Percentiles rank a stretch among this genome's conserved stretches.
Evolutionary conservation across 1,139 yeast species (phyloP).

Genomic region (Yamadazyma triangularis): DNA sequence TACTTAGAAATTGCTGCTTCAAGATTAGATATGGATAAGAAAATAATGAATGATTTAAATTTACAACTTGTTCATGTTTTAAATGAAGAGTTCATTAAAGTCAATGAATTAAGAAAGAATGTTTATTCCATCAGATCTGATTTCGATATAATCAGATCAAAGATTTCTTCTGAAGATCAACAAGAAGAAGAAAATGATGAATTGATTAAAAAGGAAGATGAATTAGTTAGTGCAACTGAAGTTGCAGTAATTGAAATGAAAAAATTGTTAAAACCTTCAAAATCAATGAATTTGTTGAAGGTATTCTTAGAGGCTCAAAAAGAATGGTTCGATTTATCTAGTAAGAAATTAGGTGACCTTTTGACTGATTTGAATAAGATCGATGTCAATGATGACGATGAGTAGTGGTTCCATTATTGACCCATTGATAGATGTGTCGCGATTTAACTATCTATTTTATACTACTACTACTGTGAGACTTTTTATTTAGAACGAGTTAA

Average conservation of each 20-base stretch:
- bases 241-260: conserved; percentile 76
- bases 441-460: not conserved
- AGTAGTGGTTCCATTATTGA: conserved; percentile 11
- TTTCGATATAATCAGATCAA: conserved; percentile 61
- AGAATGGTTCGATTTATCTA: conserved; percentile 53
- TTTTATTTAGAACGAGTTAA: too few species aligned
- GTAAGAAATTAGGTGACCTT: conserved; percentile 32
- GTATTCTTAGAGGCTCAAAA: conserved; percentile 63
- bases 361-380: conserved; percentile 20
- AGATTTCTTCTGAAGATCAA: conserved; percentile 18
- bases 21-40: conserved; percentile 62
- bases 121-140: conserved; percentile 67
- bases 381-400: conserved; percentile 35
- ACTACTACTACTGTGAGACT: too few species aligned
- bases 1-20: conserved; percentile 59
- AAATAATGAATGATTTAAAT: conserved; percentile 55
- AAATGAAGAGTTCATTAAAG: conserved; percentile 56
- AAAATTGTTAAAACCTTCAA: conserved; percentile 62
- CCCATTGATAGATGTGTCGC: too few species aligned
- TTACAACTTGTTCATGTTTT: conserved; percentile 47
- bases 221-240: conserved; percentile 70
- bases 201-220: conserved; percentile 68
- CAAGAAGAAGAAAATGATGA: conserved; percentile 47
- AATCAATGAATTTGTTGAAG: conserved; percentile 57
- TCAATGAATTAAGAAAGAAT: conserved; percentile 55